Base-by-base conservation (phyloP, 306 rosid genomes). In the Psophocarpus tetragonolobus region DNA sequence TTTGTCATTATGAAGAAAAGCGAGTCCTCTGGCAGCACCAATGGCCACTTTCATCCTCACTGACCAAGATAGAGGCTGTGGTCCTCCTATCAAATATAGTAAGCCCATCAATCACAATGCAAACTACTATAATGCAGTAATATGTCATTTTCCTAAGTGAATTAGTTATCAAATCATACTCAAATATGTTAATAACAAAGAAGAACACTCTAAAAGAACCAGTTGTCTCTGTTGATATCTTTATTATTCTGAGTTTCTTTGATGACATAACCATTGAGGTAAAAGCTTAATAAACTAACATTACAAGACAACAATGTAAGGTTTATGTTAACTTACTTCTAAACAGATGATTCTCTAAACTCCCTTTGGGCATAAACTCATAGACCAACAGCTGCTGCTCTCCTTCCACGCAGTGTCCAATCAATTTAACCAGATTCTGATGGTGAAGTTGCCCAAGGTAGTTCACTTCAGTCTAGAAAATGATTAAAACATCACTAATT, bases 301-400 rank as follows among this genome's bases (percentile, higher is more conserved):
- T 48, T 10, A 29, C 13, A n/a, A 27, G 45, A 33, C 17, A 66
- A 62, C 41, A 70, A 6, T 15, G 24, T 6, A 38, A 50, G 14
- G 64, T 29, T 23, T 24, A 27, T 23, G 2, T 8, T 36, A 41
- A 83, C 97, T 84, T 89, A 93, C 98, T 93, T 87, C 97, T 88
- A 83, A 93, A 93, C 17, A 93, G 86, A 91, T 93, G 97, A 83
- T 93, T 93, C 83, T 93, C 97, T 80, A 93, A 84, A 85, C 97
- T 93, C 68, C 97, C 97, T 61, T 88, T 91, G 1, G 97, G 87
- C 98, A 93, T 81, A 81, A 89, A 89, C 88, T 93, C 97, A 47
- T 93, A 93, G 48, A 93, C 98, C 91, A 93, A 88, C 32, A 93
- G 82, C 73, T 90, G 88, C 83, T 88, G 83, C 79, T 93, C 95